Percentiles rank a stretch among this genome's conserved stretches.
phyloP scores from a whole-genome alignment of 1,284 basidiomycete species.

The Moniliophthora roreri region DNA sequence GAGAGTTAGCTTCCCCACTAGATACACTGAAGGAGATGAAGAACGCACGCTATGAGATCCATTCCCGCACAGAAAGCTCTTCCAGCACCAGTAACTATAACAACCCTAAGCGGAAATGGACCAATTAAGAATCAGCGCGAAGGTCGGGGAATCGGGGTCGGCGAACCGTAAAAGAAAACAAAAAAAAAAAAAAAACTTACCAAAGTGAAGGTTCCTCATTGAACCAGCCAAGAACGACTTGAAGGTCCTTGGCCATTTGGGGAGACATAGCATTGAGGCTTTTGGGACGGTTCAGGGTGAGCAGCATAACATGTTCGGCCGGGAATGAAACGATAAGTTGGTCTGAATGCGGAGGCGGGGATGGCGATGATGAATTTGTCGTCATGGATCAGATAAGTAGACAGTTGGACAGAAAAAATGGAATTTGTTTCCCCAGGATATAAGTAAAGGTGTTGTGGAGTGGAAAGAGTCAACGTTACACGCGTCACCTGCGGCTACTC shows the following conservation, averaged over 20 bases:
- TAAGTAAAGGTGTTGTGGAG: no score
- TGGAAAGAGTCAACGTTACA: no score
- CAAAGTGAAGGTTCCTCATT: conserved; percentile 73
- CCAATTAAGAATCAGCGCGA: background rate
- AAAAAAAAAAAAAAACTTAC: conserved; percentile 38
- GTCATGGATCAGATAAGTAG: background rate
- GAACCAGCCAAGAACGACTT: conserved; percentile 70
- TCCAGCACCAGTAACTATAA: conserved; percentile 76
- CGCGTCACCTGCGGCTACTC: no score
- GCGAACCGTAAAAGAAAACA: background rate
- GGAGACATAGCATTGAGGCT: conserved; percentile 74
- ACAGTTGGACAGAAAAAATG: background rate
- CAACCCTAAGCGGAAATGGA: conserved; percentile 50
- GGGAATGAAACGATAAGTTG: conserved; percentile 64
- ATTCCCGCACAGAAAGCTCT: conserved; percentile 82
- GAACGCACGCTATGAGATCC: conserved; percentile 68
- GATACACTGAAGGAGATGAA: background rate
- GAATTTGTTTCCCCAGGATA: conserved; percentile 20
- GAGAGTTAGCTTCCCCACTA: background rate
- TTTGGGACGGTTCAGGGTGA: conserved; percentile 76
- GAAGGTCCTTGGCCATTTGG: conserved; percentile 57
- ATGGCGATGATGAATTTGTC: conserved; percentile 15
- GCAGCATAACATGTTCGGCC: conserved; percentile 62
- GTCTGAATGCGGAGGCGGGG: conserved; percentile 49
- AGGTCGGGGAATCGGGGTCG: background rate